phyloP scores from a whole-genome alignment of 2,329 filamentous ascomycete genomes.

The Pestalotiopsis sp. region DNA sequence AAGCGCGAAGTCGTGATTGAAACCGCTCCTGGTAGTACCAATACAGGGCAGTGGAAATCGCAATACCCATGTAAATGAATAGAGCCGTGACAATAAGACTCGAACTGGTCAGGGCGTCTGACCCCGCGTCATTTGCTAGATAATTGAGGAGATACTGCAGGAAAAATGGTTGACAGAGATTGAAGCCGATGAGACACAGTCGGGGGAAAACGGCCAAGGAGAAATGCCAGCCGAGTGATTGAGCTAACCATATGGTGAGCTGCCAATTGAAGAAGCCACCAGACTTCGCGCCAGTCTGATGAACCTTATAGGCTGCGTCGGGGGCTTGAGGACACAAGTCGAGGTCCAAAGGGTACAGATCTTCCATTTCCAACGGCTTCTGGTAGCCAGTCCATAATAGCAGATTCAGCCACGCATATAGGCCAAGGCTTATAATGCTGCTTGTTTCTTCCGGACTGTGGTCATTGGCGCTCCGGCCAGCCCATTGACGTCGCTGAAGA shows the following conservation, averaged over 20 bases:
- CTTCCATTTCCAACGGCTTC: slow-evolving; percentile 30
- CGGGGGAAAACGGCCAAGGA: slow-evolving; percentile 28
- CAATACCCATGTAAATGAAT: slow-evolving; percentile 42
- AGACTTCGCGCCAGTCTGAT: not conserved
- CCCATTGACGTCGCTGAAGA: not conserved
- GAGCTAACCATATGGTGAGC: slow-evolving; percentile 9
- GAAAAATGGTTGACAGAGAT: slow-evolving; percentile 36
- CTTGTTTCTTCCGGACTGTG: slow-evolving; percentile 36
- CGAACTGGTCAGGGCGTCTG: slow-evolving; percentile 33
- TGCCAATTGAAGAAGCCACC: slow-evolving; percentile 14
- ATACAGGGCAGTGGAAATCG: slow-evolving; percentile 40
- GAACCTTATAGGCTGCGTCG: too few species aligned
- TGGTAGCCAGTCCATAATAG: slow-evolving; percentile 36
- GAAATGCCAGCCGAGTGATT: slow-evolving; percentile 17
- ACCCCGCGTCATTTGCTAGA: slow-evolving; percentile 21
- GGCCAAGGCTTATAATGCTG: slow-evolving; percentile 32
- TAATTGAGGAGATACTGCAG: slow-evolving; percentile 31
- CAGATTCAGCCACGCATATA: slow-evolving; percentile 36
- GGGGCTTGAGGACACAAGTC: slow-evolving; percentile 14
- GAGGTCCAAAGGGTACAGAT: slow-evolving; percentile 34
- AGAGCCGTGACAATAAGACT: slow-evolving; percentile 43
- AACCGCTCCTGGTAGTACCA: slow-evolving; percentile 39
- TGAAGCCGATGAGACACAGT: slow-evolving; percentile 28
- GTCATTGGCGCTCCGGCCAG: not conserved
- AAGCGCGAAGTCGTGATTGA: slow-evolving; percentile 29